Evolutionary conservation across 805 yeast genomes (phyloP).

Genomic region (Metschnikowia corniflorae): DNA sequence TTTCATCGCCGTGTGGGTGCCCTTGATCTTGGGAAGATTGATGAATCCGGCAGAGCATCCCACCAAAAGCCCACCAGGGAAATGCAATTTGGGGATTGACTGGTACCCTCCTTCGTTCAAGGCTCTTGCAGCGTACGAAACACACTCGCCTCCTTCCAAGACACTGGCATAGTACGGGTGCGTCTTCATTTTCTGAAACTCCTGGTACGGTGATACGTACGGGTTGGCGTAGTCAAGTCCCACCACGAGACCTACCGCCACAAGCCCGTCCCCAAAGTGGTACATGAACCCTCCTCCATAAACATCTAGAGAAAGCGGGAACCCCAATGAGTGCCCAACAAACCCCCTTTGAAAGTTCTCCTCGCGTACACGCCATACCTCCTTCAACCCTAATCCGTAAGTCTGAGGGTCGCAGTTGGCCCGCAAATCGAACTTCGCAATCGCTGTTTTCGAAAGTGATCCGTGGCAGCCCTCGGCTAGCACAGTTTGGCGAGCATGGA

Average conservation of each 20-base stretch:
- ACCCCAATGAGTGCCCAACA: conserved; percentile 87
- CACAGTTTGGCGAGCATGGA: conserved; percentile 83
- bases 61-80: conserved; percentile 95
- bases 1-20: conserved; percentile 97
- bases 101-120: conserved; percentile 96
- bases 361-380: conserved; percentile 92
- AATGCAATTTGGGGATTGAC: conserved; percentile 81
- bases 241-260: conserved; percentile 88
- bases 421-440: conserved; percentile 66
- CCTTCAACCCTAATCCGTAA: conserved; percentile 93
- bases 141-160: conserved; percentile 84
- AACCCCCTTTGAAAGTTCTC: conserved; percentile 76
- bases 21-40: conserved; percentile 96
- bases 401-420: conserved; percentile 71
- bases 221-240: conserved; percentile 96
- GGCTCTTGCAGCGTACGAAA: conserved; percentile 94
- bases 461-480: conserved; percentile 99
- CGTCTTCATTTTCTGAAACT: conserved; percentile 89
- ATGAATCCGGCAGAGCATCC: conserved; percentile 97
- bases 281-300: conserved; percentile 98
- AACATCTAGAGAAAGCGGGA: conserved; percentile 66
- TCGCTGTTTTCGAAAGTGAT: conserved; percentile 75
- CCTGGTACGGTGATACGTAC: conserved; percentile 91
- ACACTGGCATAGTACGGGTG: conserved; percentile 80
- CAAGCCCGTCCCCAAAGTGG: conserved; percentile 92